Percentiles rank a stretch among this genome's conserved stretches.
These are phyloP conservation scores for Chlorella vulgaris DNA, from an alignment of 139 green algal species.

Conservation along the genomic window DNA sequence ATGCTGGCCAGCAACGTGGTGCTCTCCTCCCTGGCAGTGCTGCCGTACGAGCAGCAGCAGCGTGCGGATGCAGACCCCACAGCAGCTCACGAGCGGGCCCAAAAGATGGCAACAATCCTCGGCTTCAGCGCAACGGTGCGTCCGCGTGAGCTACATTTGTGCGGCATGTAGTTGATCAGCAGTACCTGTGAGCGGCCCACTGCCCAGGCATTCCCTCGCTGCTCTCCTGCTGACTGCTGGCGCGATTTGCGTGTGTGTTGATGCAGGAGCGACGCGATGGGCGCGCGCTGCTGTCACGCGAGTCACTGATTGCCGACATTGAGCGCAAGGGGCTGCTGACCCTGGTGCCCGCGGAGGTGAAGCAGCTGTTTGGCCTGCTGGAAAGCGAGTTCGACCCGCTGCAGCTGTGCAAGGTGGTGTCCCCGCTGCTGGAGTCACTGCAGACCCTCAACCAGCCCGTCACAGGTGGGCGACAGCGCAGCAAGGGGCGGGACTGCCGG, in stretches of 20 bases:
- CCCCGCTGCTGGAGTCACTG: constrained; percentile 81
- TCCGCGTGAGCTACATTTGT: background rate
- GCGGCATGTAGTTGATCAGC: background rate
- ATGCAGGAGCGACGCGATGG: constrained; percentile 37
- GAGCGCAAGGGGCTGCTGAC: constrained; percentile 78
- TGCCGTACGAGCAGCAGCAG: constrained; percentile 82
- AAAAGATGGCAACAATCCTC: constrained; percentile 95
- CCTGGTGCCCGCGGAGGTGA: constrained; percentile 56
- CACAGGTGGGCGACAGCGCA: background rate
- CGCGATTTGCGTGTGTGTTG: background rate
- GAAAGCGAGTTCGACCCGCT: constrained; percentile 93
- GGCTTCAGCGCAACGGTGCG: constrained; percentile 75
- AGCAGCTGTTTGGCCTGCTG: constrained; percentile 78
- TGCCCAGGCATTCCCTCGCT: background rate
- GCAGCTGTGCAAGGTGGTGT: constrained; percentile 84
- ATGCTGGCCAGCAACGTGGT: constrained; percentile 89
- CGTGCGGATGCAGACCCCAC: constrained; percentile 49
- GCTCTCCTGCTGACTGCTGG: background rate
- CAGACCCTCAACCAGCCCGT: constrained; percentile 3
- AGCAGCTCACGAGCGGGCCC: constrained; percentile 85
- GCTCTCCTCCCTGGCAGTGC: constrained; percentile 89
- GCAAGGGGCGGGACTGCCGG: background rate
- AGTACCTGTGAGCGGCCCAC: background rate
- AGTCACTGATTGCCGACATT: constrained; percentile 83
- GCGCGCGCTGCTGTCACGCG: constrained; percentile 68